Evolutionary conservation across 139 green algal species (phyloP), one percentile per base, ranked within the genome.

Genomic region (Raphidocelis subcapitata): DNA sequence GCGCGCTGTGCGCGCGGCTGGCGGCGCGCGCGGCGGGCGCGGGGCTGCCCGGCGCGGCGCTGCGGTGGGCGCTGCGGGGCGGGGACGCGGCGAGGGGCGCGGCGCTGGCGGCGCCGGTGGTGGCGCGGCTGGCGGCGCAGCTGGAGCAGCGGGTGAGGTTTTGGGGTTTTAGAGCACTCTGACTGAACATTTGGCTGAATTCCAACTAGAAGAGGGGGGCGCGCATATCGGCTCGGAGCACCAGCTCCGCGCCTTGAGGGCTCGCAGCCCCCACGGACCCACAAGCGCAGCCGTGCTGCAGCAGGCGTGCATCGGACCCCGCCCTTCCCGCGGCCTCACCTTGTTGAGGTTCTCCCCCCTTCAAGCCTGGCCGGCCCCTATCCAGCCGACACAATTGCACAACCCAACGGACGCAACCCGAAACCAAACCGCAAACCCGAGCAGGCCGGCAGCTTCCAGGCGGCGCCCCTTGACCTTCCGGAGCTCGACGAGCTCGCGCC

Each of bases 41-140:
- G 2, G 85, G 85, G 33, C 36, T 62, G 46, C 35, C 65, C 59
- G 77, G 77, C 35, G 60, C 62, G 2, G 83, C 77, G 2, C 57
- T 74, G 24, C 57, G 52, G 35, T 87, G 81, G 83, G 49, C 85
- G 32, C 67, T 79, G 5, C 59, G 65, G 8, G 79, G 68, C 20
- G 54, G 64, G 12, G 83, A 88, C 26, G 69, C 64, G 10, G n/a
- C 35, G n/a, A 67, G 70, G n/a, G 54, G 57, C 28, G 77, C 83
- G 18, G 61, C 64, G 18, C 62, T 69, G 20, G 67, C 88, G 44
- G 20, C 70, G 35, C 74, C 84, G 26, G 29, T 87, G 56, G 57
- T 74, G 26, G 64, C 4, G 0, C 65, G 64, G 3, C 60, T 82
- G 37, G 64, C 61, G 62, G 54, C 60, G 29, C 41, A 36, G n/a